Evolutionary conservation across 495 filamentous ascomycete species (phyloP).

Genomic region (Copromyces sp.): DNA sequence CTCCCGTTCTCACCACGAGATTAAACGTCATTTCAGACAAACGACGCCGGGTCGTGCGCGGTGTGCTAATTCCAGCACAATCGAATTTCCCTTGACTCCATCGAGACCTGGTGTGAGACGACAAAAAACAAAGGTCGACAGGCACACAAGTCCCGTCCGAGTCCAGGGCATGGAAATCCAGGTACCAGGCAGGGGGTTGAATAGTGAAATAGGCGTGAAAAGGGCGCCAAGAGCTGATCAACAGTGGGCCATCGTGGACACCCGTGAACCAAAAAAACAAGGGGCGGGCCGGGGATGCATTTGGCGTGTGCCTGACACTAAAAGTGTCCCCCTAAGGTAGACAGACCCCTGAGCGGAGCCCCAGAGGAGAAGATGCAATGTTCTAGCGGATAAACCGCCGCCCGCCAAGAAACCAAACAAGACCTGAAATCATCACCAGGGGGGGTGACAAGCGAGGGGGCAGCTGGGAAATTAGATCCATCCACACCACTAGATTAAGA

Average conservation of each 20-base stretch:
- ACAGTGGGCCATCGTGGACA: neutral
- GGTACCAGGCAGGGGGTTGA: neutral
- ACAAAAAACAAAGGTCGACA: neutral
- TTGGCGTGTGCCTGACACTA: neutral
- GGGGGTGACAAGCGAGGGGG: neutral
- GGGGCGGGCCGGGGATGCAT: neutral
- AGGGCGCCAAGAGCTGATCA: neutral
- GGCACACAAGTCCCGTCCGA: neutral
- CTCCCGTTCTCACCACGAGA: neutral
- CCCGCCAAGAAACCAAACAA: neutral
- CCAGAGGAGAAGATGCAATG: neutral
- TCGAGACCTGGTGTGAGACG: neutral
- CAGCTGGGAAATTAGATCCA: neutral
- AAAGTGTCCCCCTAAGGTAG: neutral
- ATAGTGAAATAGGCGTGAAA: neutral
- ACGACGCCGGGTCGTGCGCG: neutral
- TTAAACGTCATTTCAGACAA: neutral
- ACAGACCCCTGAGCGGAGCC: neutral
- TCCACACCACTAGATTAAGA: neutral
- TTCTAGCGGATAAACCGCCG: neutral
- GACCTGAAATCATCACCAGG: neutral
- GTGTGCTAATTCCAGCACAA: neutral
- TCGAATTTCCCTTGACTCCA: neutral
- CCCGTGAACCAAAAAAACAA: neutral
- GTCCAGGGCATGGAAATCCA: neutral